phyloP scores from a whole-genome alignment of 108 stramenopile species.

The Discostella stelligeroides region DNA sequence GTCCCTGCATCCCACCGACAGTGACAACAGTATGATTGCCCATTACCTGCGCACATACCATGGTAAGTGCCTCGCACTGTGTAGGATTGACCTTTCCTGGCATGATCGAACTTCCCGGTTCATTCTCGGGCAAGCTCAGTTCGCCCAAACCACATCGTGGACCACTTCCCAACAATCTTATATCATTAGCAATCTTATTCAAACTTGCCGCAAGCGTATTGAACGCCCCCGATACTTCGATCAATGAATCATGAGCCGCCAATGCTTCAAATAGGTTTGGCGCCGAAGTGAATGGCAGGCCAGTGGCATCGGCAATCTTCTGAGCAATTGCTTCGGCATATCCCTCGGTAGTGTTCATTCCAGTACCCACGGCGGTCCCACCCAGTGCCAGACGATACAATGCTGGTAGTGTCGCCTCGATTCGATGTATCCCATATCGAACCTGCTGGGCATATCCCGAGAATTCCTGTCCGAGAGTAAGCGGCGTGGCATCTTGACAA shows the following conservation, averaged over 20 bases:
- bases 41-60: slow-evolving; percentile 99
- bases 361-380: slow-evolving; percentile 97
- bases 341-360: slow-evolving; percentile 85
- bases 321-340: slow-evolving; percentile 92
- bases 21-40: slow-evolving; percentile 95
- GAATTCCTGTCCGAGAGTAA: slow-evolving; percentile 99
- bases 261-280: slow-evolving; percentile 98
- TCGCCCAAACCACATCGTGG: slow-evolving; percentile 98
- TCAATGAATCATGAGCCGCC: slow-evolving; percentile 94
- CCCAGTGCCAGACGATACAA: slow-evolving; percentile 95
- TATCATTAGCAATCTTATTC: slow-evolving; percentile 97
- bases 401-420: slow-evolving; percentile 67
- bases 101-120: slow-evolving; percentile 98
- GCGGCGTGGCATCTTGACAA: slow-evolving; percentile 97
- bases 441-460: slow-evolving; percentile 94
- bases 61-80: slow-evolving; percentile 98
- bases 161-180: slow-evolving; percentile 93
- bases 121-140: slow-evolving; percentile 92
- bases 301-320: slow-evolving; percentile 90
- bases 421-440: slow-evolving; percentile 82
- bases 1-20: slow-evolving; percentile 94
- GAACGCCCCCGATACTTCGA: slow-evolving; percentile 92
- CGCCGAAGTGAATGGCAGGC: slow-evolving; percentile 91
- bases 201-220: slow-evolving; percentile 89
- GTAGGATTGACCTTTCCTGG: slow-evolving; percentile 99